Evolutionary conservation across 2,329 filamentous ascomycete species (phyloP), one percentile per base, ranked within the genome.

Genomic region (Zymoseptoria crescenta): DNA sequence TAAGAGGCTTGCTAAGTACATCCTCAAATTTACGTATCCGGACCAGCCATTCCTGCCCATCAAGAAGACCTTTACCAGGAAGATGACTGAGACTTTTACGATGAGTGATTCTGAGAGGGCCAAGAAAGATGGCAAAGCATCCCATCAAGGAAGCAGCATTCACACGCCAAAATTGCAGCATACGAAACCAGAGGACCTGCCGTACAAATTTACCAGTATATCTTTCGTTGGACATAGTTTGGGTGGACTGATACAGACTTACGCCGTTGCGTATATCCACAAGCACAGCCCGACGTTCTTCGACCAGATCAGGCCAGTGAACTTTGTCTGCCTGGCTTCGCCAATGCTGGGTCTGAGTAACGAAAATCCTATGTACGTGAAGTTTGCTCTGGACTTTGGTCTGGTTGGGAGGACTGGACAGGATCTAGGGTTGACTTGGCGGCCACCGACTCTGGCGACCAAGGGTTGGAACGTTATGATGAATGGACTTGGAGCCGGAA

Each of bases 281-380:
- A 96, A 96, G 71, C 91, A 97, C 72, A 96, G 91, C 0, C 93
- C 93, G 1, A 78, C 87, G 8, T 97, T 97, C 72, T 97, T 97
- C 68, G 82, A 92, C 54, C 77, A 85, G 4, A 96, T 96, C 67
- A 83, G 85, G 64, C 93, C 93, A 0, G 79, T 96, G 72, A 96
- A 96, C 71, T 97, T 97, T 70, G 87, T 97, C 64, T 82, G 88
- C 28, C 77, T 97, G 65, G 92, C 93, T 16, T 87, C 92, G 0
- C 93, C 93, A 0, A 91, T 96, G 65, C 77, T 97, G 1, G 93
- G 93, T 0, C 78, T 97, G 45, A 97, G 93, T 74, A 96, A 99
- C 72, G 94, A 99, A 72, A 99, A 99, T 67, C 94, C 94, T 0
- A 81, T 97, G 58, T 99, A 99, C 72, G 89, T 99, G 74, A 96